Evolutionary conservation across 139 green algal species (phyloP).

Genomic region (Zygnema circumcarinatum): DNA sequence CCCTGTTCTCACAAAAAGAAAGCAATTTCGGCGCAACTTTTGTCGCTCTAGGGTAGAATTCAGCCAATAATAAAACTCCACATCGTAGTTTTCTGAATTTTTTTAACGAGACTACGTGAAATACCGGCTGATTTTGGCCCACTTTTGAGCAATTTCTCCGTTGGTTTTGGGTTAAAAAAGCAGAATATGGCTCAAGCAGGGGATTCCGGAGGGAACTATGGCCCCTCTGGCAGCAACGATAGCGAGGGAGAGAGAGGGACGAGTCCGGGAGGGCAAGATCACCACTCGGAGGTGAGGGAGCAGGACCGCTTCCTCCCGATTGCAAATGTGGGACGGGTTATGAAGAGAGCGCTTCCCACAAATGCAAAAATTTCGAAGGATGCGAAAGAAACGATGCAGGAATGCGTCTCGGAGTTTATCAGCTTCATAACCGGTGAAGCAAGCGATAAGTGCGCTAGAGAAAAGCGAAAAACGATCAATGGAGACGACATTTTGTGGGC

Average conservation of each 20-base stretch:
- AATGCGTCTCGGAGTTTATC: conserved; percentile 98
- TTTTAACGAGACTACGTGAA: too few relatives aligned
- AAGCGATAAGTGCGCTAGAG: conserved; percentile 95
- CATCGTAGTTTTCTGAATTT: too few relatives aligned
- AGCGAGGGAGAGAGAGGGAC: neutral
- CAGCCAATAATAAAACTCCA: too few relatives aligned
- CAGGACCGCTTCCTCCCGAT: conserved; percentile 95
- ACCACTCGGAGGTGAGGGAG: conserved; percentile 66
- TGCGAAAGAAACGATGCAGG: conserved; percentile 96
- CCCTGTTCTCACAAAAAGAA: too few relatives aligned
- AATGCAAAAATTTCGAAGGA: conserved; percentile 97
- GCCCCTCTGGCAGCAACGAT: neutral
- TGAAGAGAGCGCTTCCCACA: conserved; percentile 85
- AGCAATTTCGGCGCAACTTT: too few relatives aligned
- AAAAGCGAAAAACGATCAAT: conserved; percentile 99
- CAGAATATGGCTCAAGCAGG: neutral
- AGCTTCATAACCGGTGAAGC: conserved; percentile 97
- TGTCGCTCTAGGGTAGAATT: too few relatives aligned
- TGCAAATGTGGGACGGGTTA: conserved; percentile 97
- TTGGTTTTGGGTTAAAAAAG: too few relatives aligned
- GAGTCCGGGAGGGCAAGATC: neutral
- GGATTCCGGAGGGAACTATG: neutral
- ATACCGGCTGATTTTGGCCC: too few relatives aligned
- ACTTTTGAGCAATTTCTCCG: too few relatives aligned
- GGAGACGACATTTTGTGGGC: conserved; percentile 97